Base-by-base conservation (phyloP, 1,284 basidiomycete genomes). In the Leccinum cinnamomeum region DNA sequence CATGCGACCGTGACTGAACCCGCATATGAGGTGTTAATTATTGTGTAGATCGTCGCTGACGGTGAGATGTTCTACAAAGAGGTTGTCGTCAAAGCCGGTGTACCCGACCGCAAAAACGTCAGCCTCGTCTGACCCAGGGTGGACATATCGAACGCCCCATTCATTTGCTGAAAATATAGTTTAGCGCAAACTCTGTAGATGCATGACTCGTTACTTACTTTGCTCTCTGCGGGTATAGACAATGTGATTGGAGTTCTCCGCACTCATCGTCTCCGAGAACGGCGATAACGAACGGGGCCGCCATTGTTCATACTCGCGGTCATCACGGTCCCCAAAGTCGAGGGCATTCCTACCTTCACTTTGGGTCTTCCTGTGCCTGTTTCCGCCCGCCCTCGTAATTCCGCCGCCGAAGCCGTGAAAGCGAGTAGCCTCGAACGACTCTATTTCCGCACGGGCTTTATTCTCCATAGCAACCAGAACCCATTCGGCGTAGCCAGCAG, bases 321-420 rank as follows among this genome's bases (percentile, higher is more conserved):
- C 59, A 12, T 66, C 57, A 35, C 74, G 73, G 30, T 75, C 65
- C 7, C 74, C 68, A 28, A 75, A 68, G 62, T 73, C 74, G 12
- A 73, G 61, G n/a, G 72, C 75, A 30, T 62, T 64, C 59, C 75
- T 72, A 16, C 71, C 62, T 44, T 76, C 74, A 30, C 67, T 76
- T 57, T 63, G 70, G 16, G 48, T 48, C 28, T 7, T 71, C 48
- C 62, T 64, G 51, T 75, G 72, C 48, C 25, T 59, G 55, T 28
- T 58, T 7, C 35, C 53, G 5, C 58, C 25, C 37, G 48, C n/a
- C 50, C 46, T 60, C 7, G 62, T 56, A 33, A 23, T 53, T 30
- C 18, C 46, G 39, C 57, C 25, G 14, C 57, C 56, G 12, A 56
- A 44, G 11, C 20, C 46, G 50, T 50, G 62, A 28, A 62, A 62